phyloP scores from a whole-genome alignment of 129 eudicot species.

The Apium graveolens region DNA sequence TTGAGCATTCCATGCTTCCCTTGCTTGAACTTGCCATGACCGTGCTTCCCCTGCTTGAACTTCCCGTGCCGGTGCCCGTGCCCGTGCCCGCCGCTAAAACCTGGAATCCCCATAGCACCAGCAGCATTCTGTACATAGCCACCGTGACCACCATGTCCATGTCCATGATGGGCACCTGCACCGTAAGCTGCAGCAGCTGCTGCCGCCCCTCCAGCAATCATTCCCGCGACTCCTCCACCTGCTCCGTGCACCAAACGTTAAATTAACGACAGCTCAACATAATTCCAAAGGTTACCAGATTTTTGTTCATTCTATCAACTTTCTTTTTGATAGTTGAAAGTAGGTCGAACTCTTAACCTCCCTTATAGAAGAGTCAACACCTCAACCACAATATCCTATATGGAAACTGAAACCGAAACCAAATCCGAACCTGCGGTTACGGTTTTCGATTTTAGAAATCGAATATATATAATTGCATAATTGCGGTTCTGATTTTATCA shows the following conservation, averaged over 20 bases:
- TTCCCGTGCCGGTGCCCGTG: not conserved
- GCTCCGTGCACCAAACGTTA: not conserved
- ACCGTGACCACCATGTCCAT: not conserved
- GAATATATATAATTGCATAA: no score
- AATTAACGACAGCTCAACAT: no score
- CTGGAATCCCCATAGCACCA: not conserved
- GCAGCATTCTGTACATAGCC: not conserved
- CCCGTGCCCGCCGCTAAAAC: not conserved
- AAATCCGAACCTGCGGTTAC: no score
- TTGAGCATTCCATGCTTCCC: constrained; percentile 3
- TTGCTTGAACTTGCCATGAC: not conserved
- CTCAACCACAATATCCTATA: no score
- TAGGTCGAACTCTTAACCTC: no score
- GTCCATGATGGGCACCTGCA: not conserved
- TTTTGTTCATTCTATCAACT: no score
- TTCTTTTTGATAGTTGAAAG: no score
- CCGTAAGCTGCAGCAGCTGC: not conserved
- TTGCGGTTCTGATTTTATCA: no score
- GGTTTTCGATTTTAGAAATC: no score
- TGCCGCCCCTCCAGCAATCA: not conserved
- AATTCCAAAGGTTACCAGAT: no score
- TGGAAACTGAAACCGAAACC: no score
- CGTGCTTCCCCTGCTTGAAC: not conserved
- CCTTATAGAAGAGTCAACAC: no score
- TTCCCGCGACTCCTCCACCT: not conserved